Percentiles rank a stretch among this genome's conserved stretches.
Evolutionary conservation across 345 rosid genomes (phyloP).

Genomic region (Eucalyptus tenuipes): DNA sequence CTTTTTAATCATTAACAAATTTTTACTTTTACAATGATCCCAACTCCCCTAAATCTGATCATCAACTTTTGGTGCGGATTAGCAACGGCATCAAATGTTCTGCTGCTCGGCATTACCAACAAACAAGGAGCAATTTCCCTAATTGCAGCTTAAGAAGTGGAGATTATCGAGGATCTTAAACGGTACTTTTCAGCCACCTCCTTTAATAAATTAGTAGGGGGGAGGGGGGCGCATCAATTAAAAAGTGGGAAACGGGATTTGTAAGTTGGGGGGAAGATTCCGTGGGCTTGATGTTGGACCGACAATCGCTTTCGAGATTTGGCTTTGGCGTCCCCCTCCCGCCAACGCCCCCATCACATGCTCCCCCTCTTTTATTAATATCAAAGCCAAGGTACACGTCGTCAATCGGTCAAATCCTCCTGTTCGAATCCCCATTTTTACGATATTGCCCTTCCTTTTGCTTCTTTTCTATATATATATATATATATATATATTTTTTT

Average conservation of each 20-base stretch:
- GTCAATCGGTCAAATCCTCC: background rate
- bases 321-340: background rate
- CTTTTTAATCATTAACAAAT: too few species aligned
- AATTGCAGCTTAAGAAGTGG: background rate
- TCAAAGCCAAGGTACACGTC: background rate
- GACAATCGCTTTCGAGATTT: background rate
- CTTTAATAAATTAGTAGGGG: background rate
- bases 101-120: background rate
- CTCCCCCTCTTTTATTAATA: background rate
- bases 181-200: background rate
- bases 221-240: background rate
- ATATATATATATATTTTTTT: background rate
- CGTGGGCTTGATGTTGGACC: slow-evolving; percentile 13
- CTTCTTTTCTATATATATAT: background rate
- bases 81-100: background rate
- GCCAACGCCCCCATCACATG: background rate
- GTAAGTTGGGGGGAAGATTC: background rate
- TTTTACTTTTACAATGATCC: background rate
- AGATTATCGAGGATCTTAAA: background rate
- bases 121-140: background rate
- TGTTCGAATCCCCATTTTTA: background rate
- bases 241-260: background rate
- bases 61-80: background rate
- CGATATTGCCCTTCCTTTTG: background rate
- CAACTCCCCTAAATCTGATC: background rate